phyloP scores from a whole-genome alignment of 108 stramenopile genomes.

The Aurantiochytrium sp. region DNA sequence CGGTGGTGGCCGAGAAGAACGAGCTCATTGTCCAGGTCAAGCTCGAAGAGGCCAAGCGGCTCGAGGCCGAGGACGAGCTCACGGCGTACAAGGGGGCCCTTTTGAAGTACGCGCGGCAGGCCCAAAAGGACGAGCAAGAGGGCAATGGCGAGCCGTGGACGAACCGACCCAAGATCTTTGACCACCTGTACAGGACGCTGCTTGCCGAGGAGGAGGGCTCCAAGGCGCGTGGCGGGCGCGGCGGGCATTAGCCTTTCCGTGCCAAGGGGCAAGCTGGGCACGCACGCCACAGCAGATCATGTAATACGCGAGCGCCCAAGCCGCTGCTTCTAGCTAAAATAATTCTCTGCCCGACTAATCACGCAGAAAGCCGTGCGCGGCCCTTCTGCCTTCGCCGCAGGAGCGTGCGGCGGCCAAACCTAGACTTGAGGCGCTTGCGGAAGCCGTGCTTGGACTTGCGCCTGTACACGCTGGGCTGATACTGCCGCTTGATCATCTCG shows the following conservation, averaged over 20 bases:
- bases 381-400: slow-evolving; percentile 25
- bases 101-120: not conserved
- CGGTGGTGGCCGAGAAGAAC: not conserved
- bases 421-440: not conserved
- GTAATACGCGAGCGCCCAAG: too few species aligned
- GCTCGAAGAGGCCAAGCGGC: slow-evolving; percentile 6
- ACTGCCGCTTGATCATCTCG: slow-evolving; percentile 31
- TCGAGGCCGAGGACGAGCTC: slow-evolving; percentile 6
- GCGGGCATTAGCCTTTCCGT: too few species aligned
- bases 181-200: not conserved
- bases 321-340: too few species aligned
- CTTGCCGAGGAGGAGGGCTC: not conserved
- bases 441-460: slow-evolving; percentile 33
- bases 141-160: slow-evolving; percentile 14
- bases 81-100: slow-evolving; percentile 1
- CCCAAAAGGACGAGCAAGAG: slow-evolving; percentile 8
- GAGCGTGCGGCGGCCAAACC: not conserved
- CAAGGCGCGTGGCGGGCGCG: too few species aligned
- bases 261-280: too few species aligned
- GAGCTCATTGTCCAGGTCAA: slow-evolving; percentile 27
- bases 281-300: too few species aligned
- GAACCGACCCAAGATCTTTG: slow-evolving; percentile 15
- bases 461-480: slow-evolving; percentile 14
- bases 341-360: too few species aligned
- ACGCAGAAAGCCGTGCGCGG: not conserved